Evolutionary conservation across 257 asterid species (phyloP), one percentile per base, ranked within the genome.

Genomic region (Echium plantagineum): DNA sequence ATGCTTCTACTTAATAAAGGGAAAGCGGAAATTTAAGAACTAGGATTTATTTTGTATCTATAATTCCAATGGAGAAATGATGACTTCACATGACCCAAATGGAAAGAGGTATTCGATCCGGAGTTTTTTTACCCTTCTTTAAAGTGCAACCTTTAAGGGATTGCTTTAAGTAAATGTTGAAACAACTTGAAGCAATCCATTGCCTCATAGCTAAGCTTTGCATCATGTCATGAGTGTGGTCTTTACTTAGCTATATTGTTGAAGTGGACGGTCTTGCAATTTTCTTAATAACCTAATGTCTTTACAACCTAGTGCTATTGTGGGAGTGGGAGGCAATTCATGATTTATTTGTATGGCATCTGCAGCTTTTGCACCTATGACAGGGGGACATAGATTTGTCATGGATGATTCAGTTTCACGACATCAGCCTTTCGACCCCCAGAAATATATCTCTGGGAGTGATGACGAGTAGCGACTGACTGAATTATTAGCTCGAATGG

Each of bases 281-380:
- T 42, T 42, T 42, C 49, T 42, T 42, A 17, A 13, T 10, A 42
- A 42, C 49, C 13, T 42, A 10, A 42, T 12, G 17, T 10, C 16
- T 10, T 42, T 42, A 42, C 5, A 42, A 42, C 17, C 49, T 10
- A 30, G 52, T 63, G 46, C 55, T 49, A 2, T 19, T 59, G 55
- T 16, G 22, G 52, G 42, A 12, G 38, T 0, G 22, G 52, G 42
- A 12, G 38, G 0, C 53, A 47, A 54, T 35, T 12, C 10, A 20
- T 5, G 22, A 7, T 58, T 64, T 71, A 35, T 52, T 35, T 62
- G 62, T 72, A 77, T 87, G 83, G 89, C 94, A 60, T 35, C 65
- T 74, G 78, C 91, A 90, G 96, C 96, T 31, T 90, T 87, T 81
- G 97, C 96, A 22, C 96, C 97, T 17, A 81, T 87, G 87, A 81